Base-by-base conservation (phyloP, 2,329 filamentous ascomycete species). In the Biscogniauxia sp. region DNA sequence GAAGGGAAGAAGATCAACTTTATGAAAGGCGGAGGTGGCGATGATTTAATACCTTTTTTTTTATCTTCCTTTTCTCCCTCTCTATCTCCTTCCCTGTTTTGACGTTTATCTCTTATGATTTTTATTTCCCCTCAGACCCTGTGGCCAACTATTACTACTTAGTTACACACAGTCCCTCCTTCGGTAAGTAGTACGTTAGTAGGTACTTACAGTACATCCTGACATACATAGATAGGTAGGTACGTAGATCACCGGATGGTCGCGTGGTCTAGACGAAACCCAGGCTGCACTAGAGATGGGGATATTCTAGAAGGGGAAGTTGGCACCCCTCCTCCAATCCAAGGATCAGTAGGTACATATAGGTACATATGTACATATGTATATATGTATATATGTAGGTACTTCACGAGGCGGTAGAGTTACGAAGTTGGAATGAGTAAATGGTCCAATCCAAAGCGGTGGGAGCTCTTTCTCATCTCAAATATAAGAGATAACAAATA, bases 241-340 rank as follows among this genome's bases (percentile, higher is more conserved):
- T 55, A 19, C 50, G 61, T 59, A 61, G 63, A 63, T 67, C 61
- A 67, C 63, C 37, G 37, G 69, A 62, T 66, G 68, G 64, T 68
- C 68, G 66, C 64, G 63, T 65, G 66, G 64, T 66, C 67, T 61
- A 65, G 67, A 67, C 60, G 61, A 66, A 32, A 60, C 53, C 61
- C 57, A 64, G 65, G 56, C 59, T 58, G 63, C 66, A 62, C 69
- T 71, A 70, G 55, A 58, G 58, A 66, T 68, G 69, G 68, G 67
- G 63, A 53, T 62, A 60, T 71, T 69, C 71, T 71, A 63, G 66
- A 72, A 70, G 61, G 55, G 71, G 72, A 73, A 73, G 72, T 32
- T 32, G 72, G 68, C 66, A 58, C 68, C 64, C 67, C 28, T 32
- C 28, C 7, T 32, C 28, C 28, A 8, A 32, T 32, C 28, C 28